phyloP scores from a whole-genome alignment of 306 rosid species.

The Castanea crenata region DNA sequence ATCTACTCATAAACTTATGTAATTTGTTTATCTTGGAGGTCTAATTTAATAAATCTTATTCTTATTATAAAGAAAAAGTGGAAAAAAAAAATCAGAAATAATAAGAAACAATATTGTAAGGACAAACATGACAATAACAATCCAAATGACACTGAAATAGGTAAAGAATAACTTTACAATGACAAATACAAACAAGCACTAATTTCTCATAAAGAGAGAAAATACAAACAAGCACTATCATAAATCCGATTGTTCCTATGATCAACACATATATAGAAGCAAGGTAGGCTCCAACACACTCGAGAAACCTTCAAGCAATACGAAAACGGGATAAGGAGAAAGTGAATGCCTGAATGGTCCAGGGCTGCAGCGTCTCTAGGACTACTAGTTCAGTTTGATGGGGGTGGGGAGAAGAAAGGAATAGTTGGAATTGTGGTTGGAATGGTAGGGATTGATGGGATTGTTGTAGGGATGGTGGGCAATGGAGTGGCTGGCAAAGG shows the following conservation, averaged over 20 bases:
- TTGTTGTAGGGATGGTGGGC: conserved; percentile 17
- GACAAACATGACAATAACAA: not conserved
- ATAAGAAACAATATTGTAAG: not conserved
- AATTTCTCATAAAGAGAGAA: not conserved
- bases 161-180: not conserved
- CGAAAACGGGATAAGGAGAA: not conserved
- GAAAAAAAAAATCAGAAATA: not conserved
- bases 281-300: not conserved
- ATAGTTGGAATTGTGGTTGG: conserved; percentile 19
- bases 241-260: no score
- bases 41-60: no score
- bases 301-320: not conserved
- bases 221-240: not conserved
- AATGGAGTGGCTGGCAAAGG: conserved; percentile 22
- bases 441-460: conserved; percentile 8
- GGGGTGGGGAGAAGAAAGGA: conserved; percentile 22
- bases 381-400: conserved; percentile 23
- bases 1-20: no score
- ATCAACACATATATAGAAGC: not conserved
- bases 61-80: not conserved
- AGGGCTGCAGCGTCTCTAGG: not conserved
- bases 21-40: no score
- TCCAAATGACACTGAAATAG: not conserved
- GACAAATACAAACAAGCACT: not conserved
- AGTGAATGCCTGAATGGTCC: not conserved